Percentiles rank a stretch among this genome's conserved stretches.
These are phyloP conservation scores for Kluyveromyces siamensis DNA, from an alignment of 805 yeast species.

Conservation along the genomic window DNA sequence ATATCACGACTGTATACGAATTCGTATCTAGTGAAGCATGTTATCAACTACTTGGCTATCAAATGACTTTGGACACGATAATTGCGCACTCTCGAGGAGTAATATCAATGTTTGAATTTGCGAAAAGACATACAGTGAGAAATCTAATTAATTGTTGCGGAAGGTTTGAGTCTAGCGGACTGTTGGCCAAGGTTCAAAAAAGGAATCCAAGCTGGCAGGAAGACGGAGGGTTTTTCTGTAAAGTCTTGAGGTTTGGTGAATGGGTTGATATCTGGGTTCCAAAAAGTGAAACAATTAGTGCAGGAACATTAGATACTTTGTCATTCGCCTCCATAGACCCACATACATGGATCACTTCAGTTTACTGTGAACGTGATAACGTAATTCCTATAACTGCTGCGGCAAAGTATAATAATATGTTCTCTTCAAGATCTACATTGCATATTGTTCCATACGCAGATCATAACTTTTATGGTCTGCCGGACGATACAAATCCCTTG, in stretches of 20 bases:
- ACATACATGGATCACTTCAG: constrained; percentile 47
- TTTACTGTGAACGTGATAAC: constrained; percentile 63
- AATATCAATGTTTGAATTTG: constrained; percentile 69
- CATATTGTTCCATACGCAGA: constrained; percentile 60
- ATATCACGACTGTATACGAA: constrained; percentile 42
- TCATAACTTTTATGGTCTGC: constrained; percentile 65
- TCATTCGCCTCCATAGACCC: constrained; percentile 34
- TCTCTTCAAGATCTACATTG: constrained; percentile 49
- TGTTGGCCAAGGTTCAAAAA: constrained; percentile 32
- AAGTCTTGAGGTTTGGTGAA: constrained; percentile 44
- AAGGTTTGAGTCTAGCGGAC: constrained; percentile 47
- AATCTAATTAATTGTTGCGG: constrained; percentile 65
- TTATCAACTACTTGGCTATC: constrained; percentile 26
- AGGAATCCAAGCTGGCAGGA: constrained; percentile 32
- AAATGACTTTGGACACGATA: constrained; percentile 44
- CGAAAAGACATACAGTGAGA: constrained; percentile 43
- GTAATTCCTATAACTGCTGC: constrained; percentile 60
- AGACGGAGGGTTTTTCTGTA: constrained; percentile 33
- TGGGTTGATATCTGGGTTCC: constrained; percentile 36
- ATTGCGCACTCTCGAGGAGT: constrained; percentile 79
- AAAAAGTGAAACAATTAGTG: constrained; percentile 40
- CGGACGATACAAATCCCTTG: constrained; percentile 30
- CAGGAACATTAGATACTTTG: constrained; percentile 40
- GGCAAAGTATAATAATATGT: constrained; percentile 45
- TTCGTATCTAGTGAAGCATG: constrained; percentile 25